These are phyloP conservation scores for Tricharina praecox DNA, from an alignment of 495 filamentous ascomycete species.

Conservation along the genomic window DNA sequence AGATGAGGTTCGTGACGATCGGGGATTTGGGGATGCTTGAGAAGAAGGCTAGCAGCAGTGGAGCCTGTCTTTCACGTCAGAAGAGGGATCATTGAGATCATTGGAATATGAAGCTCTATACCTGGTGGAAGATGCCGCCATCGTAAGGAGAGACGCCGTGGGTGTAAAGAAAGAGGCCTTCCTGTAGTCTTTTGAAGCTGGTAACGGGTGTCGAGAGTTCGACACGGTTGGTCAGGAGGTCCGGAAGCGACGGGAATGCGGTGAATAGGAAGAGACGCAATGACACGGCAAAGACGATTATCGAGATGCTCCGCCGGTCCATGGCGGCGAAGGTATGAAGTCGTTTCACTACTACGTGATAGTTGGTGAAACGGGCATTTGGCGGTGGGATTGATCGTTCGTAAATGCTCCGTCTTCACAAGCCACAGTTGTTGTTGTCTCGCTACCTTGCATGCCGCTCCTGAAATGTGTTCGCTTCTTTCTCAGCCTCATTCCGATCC, in stretches of 20 bases:
- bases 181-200: slow-evolving; percentile 97
- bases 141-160: slow-evolving; percentile 96
- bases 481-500: too few relatives aligned
- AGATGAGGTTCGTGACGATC: slow-evolving; percentile 63
- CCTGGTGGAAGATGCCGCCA: slow-evolving; percentile 92
- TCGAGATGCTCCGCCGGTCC: slow-evolving; percentile 55
- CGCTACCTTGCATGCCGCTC: too few relatives aligned
- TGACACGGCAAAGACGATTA: slow-evolving; percentile 60
- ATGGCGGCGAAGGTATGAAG: slow-evolving; percentile 29
- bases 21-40: slow-evolving; percentile 57
- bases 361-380: too few relatives aligned
- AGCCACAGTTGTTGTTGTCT: too few relatives aligned
- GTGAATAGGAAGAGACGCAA: slow-evolving; percentile 66
- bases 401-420: too few relatives aligned
- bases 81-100: too few relatives aligned
- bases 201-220: slow-evolving; percentile 94
- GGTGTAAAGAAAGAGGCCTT: slow-evolving; percentile 87
- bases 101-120: slow-evolving; percentile 26
- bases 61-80: slow-evolving; percentile 40
- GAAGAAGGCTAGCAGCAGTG: slow-evolving; percentile 79
- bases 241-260: slow-evolving; percentile 67
- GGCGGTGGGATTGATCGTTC: too few relatives aligned
- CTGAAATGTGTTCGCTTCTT: too few relatives aligned
- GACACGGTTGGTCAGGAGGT: slow-evolving; percentile 74
- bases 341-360: too few relatives aligned